phyloP scores from a whole-genome alignment of 805 yeast species.

The Tetrapisispora taiwanensis region DNA sequence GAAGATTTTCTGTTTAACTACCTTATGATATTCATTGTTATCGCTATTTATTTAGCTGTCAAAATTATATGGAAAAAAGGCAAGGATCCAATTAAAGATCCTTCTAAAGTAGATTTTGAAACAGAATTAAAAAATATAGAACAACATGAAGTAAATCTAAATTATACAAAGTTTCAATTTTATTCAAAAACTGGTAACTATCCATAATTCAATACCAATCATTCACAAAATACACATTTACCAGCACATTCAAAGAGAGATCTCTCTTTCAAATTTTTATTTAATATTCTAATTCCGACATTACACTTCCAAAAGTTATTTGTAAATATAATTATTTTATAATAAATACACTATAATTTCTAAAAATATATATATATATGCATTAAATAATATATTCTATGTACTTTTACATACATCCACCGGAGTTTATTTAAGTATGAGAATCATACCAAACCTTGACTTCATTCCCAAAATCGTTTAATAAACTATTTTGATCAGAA shows the following conservation, averaged over 20 bases:
- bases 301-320: background rate
- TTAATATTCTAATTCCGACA: no score
- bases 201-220: no score
- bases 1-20: conserved; percentile 59
- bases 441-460: conserved; percentile 6
- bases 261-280: no score
- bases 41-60: conserved; percentile 41
- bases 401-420: background rate
- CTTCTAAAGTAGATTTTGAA: conserved; percentile 42
- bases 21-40: conserved; percentile 54
- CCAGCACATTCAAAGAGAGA: no score
- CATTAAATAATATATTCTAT: no score
- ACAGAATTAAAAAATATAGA: conserved; percentile 50
- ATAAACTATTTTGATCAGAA: conserved; percentile 5
- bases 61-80: conserved; percentile 35
- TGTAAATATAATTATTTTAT: background rate
- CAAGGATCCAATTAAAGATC: conserved; percentile 36
- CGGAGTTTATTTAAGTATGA: background rate
- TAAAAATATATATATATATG: background rate
- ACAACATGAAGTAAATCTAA: conserved; percentile 38
- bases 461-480: conserved; percentile 17
- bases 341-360: background rate
- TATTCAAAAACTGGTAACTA: conserved; percentile 1
- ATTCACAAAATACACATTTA: no score
- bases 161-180: conserved; percentile 15